These are phyloP conservation scores for Claviceps maximensis DNA, from an alignment of 2,329 filamentous ascomycete species.

Conservation along the genomic window DNA sequence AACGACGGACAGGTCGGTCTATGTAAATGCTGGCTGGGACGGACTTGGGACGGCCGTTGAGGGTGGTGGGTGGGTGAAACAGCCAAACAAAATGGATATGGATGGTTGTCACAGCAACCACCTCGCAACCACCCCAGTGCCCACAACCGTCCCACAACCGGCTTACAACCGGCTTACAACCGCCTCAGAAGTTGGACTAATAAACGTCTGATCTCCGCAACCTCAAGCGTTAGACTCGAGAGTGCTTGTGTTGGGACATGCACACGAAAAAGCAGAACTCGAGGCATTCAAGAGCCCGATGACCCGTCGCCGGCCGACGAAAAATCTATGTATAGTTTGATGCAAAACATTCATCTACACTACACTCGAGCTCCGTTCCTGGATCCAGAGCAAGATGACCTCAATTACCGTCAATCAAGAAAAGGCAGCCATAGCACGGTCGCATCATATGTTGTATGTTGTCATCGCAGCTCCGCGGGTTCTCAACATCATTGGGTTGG, in stretches of 20 bases:
- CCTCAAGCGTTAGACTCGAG: background rate
- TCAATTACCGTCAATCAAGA: background rate
- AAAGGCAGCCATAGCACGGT: no score
- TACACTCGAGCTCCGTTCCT: background rate
- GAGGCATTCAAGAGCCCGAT: background rate
- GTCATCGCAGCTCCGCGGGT: background rate
- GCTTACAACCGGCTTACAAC: background rate
- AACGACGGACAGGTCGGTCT: background rate
- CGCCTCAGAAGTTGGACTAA: background rate
- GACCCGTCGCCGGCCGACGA: background rate
- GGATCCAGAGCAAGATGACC: background rate
- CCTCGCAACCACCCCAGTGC: background rate
- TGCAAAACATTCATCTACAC: background rate
- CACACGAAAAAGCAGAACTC: background rate
- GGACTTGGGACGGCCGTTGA: background rate
- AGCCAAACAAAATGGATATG: background rate
- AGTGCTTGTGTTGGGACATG: background rate
- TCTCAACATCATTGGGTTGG: background rate
- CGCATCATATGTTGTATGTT: background rate
- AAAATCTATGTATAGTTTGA: background rate
- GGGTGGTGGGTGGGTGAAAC: background rate
- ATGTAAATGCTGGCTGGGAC: background rate
- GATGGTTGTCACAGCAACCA: conserved; percentile 6
- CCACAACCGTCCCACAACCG: background rate
- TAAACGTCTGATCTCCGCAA: background rate